Evolutionary conservation across 2,329 filamentous ascomycete genomes (phyloP).

Genomic region (Ilyonectria sp.): DNA sequence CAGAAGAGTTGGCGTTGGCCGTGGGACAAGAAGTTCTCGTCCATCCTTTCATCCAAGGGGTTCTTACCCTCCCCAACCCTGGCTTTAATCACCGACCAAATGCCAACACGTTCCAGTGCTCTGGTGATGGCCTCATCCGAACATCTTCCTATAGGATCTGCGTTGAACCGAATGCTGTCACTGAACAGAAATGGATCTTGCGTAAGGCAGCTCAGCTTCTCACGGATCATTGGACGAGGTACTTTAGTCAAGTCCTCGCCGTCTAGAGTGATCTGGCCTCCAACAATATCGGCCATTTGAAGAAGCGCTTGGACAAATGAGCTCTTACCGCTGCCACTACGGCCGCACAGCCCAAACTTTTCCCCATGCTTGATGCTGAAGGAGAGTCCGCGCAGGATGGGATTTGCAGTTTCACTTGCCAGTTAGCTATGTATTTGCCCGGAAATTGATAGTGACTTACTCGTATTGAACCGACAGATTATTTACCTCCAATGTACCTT

Average conservation of each 20-base stretch:
- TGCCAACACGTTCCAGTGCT: conserved; percentile 63
- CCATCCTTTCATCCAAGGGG: conserved; percentile 53
- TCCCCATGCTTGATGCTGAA: conserved; percentile 53
- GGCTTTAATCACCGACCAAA: conserved; percentile 60
- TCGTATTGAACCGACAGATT: conserved; percentile 47
- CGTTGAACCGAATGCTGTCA: conserved; percentile 65
- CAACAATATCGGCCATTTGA: conserved; percentile 61
- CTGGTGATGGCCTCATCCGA: conserved; percentile 60
- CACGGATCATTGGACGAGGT: conserved; percentile 47
- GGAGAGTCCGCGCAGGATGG: conserved; percentile 50
- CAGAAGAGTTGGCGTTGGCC: conserved; percentile 54
- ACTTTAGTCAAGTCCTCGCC: conserved; percentile 55
- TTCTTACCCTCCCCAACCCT: conserved; percentile 52
- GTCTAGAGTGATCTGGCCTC: conserved; percentile 63
- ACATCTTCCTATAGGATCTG: conserved; percentile 59
- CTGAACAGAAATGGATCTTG: conserved; percentile 68
- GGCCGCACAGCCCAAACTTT: conserved; percentile 62
- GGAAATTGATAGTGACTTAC: conserved; percentile 34
- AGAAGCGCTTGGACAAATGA: conserved; percentile 62
- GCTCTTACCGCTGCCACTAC: conserved; percentile 58
- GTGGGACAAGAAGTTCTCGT: conserved; percentile 55
- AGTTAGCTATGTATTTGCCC: conserved; percentile 15
- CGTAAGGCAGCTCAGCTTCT: conserved; percentile 61
- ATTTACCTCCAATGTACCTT: conserved; percentile 43
- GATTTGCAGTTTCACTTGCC: conserved; percentile 39